Evolutionary conservation across 305 asterid species (phyloP), one percentile per base, ranked within the genome.

Genomic region (Fraxinus floribunda): DNA sequence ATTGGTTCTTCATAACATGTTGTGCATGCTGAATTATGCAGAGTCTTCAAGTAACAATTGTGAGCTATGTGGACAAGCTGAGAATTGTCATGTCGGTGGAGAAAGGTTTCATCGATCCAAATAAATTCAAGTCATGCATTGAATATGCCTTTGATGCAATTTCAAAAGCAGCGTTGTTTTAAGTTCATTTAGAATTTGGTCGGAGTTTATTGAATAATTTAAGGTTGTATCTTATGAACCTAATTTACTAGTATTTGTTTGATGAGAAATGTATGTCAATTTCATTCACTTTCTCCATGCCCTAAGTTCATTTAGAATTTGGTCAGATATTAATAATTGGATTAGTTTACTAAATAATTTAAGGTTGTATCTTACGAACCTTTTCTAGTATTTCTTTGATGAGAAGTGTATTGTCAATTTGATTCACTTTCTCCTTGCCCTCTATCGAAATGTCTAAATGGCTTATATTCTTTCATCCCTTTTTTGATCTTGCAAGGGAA

Each of bases 1-100:
- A 55, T 39, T 41, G 71, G 13, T 62, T 62, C 71, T 62, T 62
- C 30, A 60, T 22, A 22, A 60, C 13, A 7, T 8, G 71, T 36
- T 34, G 26, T 55, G 41, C 20, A 20, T 7, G 18, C 26, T 3
- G 13, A 34, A 10, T 70, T 18, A 62, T 84, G 86, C 91, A 92
- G 95, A 90, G 94, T 82, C 80, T 92, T 22, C 74, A 84, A 3
- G 86, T 89, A 44, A 88, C 92, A n/a, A 81, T 90, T 87, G 52
- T 90, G 84, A 92, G 94, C 76, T 92, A 92, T n/a, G 88, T 87
- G 87, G 91, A 88, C 46, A 80, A 83, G 44, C 39, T 92, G 71
- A 90, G 92, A 49, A 83, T 92, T 20, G 91, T 93, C 7, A 72
- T 89, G 80, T 88, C 87, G 11, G 38, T 81, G 80, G 94, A 90